A percentile compares a stretch with the other conserved stretches of the same genome.
Evolutionary conservation across 495 filamentous ascomycete genomes (phyloP).

Genomic region (Lentithecium fluviatile): DNA sequence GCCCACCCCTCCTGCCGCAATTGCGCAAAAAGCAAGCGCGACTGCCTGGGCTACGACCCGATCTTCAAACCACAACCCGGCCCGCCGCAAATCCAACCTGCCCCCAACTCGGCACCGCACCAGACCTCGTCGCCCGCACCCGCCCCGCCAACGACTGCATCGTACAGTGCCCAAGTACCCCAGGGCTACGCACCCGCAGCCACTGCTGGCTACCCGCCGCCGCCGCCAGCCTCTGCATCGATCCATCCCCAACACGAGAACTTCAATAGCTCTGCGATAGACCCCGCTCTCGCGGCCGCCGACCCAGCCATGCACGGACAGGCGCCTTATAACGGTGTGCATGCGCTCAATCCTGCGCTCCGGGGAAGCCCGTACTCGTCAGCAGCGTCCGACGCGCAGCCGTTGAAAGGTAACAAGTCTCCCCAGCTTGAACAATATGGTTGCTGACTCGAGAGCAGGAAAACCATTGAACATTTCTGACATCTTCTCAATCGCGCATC

Average conservation of each 20-base stretch:
- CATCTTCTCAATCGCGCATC: slow-evolving; percentile 63
- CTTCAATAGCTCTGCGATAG: slow-evolving; percentile 64
- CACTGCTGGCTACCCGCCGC: slow-evolving; percentile 60
- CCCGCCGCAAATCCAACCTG: slow-evolving; percentile 76
- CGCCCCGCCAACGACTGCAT: slow-evolving; percentile 26
- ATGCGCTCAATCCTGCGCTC: slow-evolving; percentile 38
- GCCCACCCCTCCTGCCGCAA: slow-evolving; percentile 91
- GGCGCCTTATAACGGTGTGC: slow-evolving; percentile 37
- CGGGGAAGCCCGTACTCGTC: slow-evolving; percentile 48
- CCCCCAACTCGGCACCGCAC: slow-evolving; percentile 51
- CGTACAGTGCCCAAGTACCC: slow-evolving; percentile 49
- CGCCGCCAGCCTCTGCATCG: slow-evolving; percentile 41
- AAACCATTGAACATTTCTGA: slow-evolving; percentile 74
- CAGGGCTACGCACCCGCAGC: slow-evolving; percentile 60
- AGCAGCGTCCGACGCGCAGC: slow-evolving; percentile 41
- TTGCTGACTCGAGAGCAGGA: slow-evolving; percentile 49
- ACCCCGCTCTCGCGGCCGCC: slow-evolving; percentile 60
- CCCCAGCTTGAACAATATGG: not conserved
- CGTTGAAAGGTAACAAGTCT: slow-evolving; percentile 45
- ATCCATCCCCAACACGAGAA: slow-evolving; percentile 49
- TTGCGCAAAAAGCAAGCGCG: slow-evolving; percentile 96
- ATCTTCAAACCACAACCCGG: slow-evolving; percentile 89
- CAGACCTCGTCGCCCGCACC: slow-evolving; percentile 36
- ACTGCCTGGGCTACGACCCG: slow-evolving; percentile 96
- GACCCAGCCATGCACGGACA: slow-evolving; percentile 32